Base-by-base conservation (phyloP, 306 rosid genomes). In the Oemleria cerasiformis region DNA sequence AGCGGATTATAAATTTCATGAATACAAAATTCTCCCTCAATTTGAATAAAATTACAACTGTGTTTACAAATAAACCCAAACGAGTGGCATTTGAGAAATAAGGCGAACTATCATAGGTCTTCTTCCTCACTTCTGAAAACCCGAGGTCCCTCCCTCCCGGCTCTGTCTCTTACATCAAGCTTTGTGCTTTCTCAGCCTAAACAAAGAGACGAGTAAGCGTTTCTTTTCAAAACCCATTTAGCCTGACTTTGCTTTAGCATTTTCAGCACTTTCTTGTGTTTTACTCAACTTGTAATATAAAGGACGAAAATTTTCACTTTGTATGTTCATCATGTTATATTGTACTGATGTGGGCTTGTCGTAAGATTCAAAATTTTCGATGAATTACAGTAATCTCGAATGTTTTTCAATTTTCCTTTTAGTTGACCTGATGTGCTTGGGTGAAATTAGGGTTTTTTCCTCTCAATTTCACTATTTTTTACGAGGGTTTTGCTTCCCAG, bases 201-300 rank as follows among this genome's bases (percentile, higher is more conserved):
- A 40, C 39, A 76, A 30, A 30, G 36, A 30, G 36, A 36, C 64
- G 25, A 61, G 80, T 76, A 78, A 56, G 73, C 54, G n/a, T 45
- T 63, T 12, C 7, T 9, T 55, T 64, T 64, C 15, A 2, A n/a
- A 69, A 42, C 34, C 60, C 19, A 9, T 20, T 38, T 9, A 17
- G 9, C 17, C 14, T 16, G 4, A 17, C 4, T 76, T 11, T 10
- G 17, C 17, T 40, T 8, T 14, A 4, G 3, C 21, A 44, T n/a
- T 25, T 65, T 25, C 12, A 0, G 2, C 16, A 25, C 20, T 20
- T 40, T 38, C 4, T 40, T 64, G 71, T 12, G 39, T 40, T 74
- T 56, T 44, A 9, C 41, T 59, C 38, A 25, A 34, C 9, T 34
- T 67, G 36, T 34, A 20, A 51, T 48, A 48, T n/a, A 51, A 49